Base-by-base conservation (phyloP, 768 basidiomycete species). In the Sistotremastrum niveocremeum region DNA sequence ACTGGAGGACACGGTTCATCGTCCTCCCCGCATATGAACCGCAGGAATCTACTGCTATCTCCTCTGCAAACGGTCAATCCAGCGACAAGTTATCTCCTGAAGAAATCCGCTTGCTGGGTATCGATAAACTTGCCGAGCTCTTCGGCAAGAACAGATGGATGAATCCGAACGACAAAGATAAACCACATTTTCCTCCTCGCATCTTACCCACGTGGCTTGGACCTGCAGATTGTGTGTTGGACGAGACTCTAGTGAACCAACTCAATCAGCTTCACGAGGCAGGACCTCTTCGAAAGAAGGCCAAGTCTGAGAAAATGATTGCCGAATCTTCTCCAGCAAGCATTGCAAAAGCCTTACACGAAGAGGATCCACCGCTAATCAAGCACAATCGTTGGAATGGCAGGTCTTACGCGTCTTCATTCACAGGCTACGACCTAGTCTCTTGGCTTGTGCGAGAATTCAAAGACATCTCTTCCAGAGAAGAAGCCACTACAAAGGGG, bases 401-500 rank as follows among this genome's bases (percentile, higher is more conserved):
- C 8, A 66, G 61, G 11, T 72, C 71, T 35, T 87, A 89, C 56
- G 72, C 76, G 3, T 82, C 90, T 51, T 80, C 84, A 4, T 97
- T 98, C 60, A 87, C 80, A 7, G 93, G 93, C 1, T 80, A 77
- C 51, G 87, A 90, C 37, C 79, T 97, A 53, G 84, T 91, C 28
- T 82, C 81, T 1, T 98, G 93, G 93, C 66, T 95, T 12, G 76
- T 86, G n/a, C 75, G 85, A 33, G 85, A 91, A 60, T 97, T 91
- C 56, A 75, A 79, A 32, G 93, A 97, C 57, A 77, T 95, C 5
- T 80, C 83, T 1, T 84, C 82, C 10, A 69, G 87, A 44, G 77
- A 81, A 30, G 84, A 90, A 53, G 94, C 74, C 0, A 65, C 74
- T 11, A 84, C 90, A 50, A 83, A 79, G 76, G 94, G 87, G 4